Conservation (phyloP, 2,329 filamentous ascomycete species). For the Daldinia sp. region DNA sequence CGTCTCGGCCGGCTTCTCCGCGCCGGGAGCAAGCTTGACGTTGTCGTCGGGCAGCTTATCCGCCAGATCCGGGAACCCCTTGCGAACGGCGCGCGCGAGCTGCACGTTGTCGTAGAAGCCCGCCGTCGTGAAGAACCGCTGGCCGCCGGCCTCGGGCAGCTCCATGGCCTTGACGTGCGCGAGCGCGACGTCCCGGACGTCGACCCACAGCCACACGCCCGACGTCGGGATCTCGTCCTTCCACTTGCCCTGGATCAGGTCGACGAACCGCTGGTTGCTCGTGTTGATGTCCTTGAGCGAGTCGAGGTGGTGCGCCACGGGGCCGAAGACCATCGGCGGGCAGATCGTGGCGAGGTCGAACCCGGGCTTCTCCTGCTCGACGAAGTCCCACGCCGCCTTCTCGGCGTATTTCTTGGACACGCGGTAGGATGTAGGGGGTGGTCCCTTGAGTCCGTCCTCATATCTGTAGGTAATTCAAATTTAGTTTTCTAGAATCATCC, state of each 20-base stretch:
- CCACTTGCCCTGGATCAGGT: constrained; percentile 64
- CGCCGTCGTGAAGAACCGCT: constrained; percentile 63
- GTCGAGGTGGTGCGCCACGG: constrained; percentile 62
- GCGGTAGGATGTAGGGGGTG: constrained; percentile 62
- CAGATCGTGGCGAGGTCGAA: constrained; percentile 67
- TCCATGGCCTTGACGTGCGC: constrained; percentile 67
- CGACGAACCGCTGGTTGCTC: constrained; percentile 65
- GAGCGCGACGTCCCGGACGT: constrained; percentile 67
- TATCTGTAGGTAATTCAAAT: constrained; percentile 39
- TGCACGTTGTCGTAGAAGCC: constrained; percentile 62
- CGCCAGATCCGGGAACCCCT: constrained; percentile 63
- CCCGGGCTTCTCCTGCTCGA: constrained; percentile 56
- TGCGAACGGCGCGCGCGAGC: constrained; percentile 59
- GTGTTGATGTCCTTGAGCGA: constrained; percentile 64
- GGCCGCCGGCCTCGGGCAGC: constrained; percentile 60
- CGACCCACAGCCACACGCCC: constrained; percentile 63
- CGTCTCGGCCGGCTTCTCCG: constrained; percentile 57
- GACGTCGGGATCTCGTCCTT: constrained; percentile 58
- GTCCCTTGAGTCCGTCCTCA: constrained; percentile 56
- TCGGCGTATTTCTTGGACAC: constrained; percentile 68
- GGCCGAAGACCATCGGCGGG: constrained; percentile 66
- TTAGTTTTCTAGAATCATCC: neutral
- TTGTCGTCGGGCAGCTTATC: constrained; percentile 61
- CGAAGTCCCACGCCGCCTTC: constrained; percentile 66
- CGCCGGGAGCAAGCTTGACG: constrained; percentile 52